Evolutionary conservation across 1,139 yeast genomes (phyloP).

Genomic region (Kurtzmaniella quercitrusa): DNA sequence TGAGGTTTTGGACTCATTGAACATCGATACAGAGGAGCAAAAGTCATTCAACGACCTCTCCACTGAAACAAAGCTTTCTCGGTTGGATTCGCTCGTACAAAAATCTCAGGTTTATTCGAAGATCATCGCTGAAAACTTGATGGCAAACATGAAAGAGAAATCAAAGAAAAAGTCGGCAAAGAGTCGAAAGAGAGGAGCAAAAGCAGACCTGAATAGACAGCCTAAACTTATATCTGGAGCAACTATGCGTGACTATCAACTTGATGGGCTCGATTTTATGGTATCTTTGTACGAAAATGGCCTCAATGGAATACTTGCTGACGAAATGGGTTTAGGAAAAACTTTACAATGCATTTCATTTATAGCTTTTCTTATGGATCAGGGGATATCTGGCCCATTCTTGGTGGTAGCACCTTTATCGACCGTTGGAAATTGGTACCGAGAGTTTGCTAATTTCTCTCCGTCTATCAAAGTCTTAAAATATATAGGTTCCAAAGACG

Average conservation of each 20-base stretch:
- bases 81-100: conserved; percentile 69
- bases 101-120: conserved; percentile 81
- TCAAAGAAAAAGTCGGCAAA: conserved; percentile 12
- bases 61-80: conserved; percentile 46
- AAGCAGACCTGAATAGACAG: conserved; percentile 33
- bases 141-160: conserved; percentile 35
- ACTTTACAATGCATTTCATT: conserved; percentile 84
- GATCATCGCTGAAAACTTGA: conserved; percentile 73
- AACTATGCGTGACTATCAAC: conserved; percentile 72
- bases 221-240: conserved; percentile 70
- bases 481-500: conserved; percentile 63
- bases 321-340: conserved; percentile 96
- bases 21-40: conserved; percentile 24
- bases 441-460: conserved; percentile 68
- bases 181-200: conserved; percentile 10
- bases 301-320: conserved; percentile 89
- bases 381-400: conserved; percentile 81
- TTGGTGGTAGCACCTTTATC: conserved; percentile 84
- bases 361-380: conserved; percentile 70
- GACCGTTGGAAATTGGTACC: conserved; percentile 80
- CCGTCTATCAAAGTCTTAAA: conserved; percentile 63
- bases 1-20: conserved; percentile 1
- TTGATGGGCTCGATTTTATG: conserved; percentile 90
- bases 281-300: conserved; percentile 88
- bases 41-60: conserved; percentile 39